These are phyloP conservation scores for Corymbia citriodora DNA, from an alignment of 441 rosid genomes.

Conservation along the genomic window DNA sequence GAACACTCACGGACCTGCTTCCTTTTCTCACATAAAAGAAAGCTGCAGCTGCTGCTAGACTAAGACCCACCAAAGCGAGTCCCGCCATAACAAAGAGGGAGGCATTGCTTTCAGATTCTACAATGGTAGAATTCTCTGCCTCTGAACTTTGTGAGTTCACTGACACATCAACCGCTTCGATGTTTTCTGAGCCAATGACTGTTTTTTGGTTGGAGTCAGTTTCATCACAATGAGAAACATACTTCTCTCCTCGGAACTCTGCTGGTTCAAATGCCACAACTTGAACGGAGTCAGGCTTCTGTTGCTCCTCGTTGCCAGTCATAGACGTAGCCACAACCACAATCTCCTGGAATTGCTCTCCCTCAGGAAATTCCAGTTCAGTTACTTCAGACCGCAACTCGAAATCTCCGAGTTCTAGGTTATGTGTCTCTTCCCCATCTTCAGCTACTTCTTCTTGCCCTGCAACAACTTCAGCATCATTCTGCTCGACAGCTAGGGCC, in stretches of 20 bases:
- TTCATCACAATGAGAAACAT: background rate
- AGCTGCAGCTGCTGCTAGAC: slow-evolving; percentile 35
- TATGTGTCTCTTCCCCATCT: slow-evolving; percentile 7
- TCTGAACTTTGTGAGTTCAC: background rate
- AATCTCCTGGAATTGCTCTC: slow-evolving; percentile 6
- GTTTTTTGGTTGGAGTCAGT: slow-evolving; percentile 5
- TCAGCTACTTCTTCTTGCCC: slow-evolving; percentile 11
- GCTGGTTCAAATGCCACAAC: background rate
- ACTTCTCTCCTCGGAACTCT: slow-evolving; percentile 3
- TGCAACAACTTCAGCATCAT: slow-evolving; percentile 9
- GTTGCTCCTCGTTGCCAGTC: slow-evolving; percentile 9
- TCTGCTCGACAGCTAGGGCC: background rate
- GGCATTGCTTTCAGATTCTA: slow-evolving; percentile 2
- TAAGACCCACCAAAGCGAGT: slow-evolving; percentile 27
- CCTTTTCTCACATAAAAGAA: slow-evolving; percentile 28
- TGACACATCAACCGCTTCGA: slow-evolving; percentile 2
- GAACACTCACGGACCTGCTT: slow-evolving; percentile 12
- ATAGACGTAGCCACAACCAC: slow-evolving; percentile 6
- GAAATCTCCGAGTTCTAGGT: background rate
- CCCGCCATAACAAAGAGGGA: slow-evolving; percentile 5
- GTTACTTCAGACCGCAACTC: background rate
- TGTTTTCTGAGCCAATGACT: background rate
- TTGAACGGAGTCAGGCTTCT: background rate
- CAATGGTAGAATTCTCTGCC: background rate
- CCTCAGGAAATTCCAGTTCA: background rate